Evolutionary conservation across 2,329 filamentous ascomycete genomes (phyloP).

Genomic region (Fusarium sp.): DNA sequence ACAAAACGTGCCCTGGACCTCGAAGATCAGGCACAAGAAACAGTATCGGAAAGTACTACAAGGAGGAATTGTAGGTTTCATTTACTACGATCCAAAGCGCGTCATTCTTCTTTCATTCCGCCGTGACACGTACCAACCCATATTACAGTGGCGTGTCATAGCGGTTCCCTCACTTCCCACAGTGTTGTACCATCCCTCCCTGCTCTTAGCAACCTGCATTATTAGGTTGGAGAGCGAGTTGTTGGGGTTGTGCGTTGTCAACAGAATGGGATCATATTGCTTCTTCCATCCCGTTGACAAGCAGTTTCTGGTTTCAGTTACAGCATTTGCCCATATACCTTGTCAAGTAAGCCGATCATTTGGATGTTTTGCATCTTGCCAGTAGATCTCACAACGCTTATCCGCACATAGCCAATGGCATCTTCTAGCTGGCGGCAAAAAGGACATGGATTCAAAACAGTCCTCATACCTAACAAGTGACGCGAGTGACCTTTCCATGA

Average conservation of each 20-base stretch:
- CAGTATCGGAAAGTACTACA: neutral
- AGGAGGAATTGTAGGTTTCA: conserved; percentile 2
- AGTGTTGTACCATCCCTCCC: conserved; percentile 3
- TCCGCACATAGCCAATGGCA: conserved; percentile 6
- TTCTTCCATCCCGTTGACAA: too few relatives aligned
- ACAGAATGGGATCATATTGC: too few relatives aligned
- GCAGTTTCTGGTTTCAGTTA: neutral
- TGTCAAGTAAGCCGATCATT: conserved; percentile 6
- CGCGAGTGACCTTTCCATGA: neutral
- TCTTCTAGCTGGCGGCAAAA: neutral
- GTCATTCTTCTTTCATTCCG: conserved; percentile 43
- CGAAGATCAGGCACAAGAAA: conserved; percentile 14
- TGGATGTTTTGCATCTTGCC: conserved; percentile 14
- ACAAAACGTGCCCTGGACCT: neutral
- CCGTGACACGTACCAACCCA: conserved; percentile 7
- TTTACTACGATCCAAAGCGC: conserved; percentile 16
- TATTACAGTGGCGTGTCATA: conserved; percentile 39
- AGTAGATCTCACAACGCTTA: conserved; percentile 9
- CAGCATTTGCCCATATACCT: neutral
- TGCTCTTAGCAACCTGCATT: neutral
- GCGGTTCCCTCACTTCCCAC: conserved; percentile 10
- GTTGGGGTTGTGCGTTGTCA: conserved; percentile 17
- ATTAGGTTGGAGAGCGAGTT: neutral
- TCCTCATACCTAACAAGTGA: neutral
- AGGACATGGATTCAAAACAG: conserved; percentile 7